Base-by-base conservation (phyloP, 2,329 filamentous ascomycete species). In the Ophiocordyceps camponoti-saundersi region DNA sequence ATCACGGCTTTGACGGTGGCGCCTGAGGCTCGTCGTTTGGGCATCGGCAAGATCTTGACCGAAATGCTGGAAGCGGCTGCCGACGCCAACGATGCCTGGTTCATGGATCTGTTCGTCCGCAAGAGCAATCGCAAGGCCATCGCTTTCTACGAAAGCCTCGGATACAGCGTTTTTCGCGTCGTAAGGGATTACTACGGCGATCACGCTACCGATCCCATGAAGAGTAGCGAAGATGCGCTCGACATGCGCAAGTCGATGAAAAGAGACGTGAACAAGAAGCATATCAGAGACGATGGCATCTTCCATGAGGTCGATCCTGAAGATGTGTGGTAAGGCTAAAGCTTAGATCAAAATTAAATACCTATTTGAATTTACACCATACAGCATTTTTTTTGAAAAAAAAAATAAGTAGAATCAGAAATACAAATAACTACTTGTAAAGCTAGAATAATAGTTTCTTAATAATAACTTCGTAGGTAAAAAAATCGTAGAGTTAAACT, bases 1-100 rank as follows among this genome's bases (percentile, higher is more conserved):
- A 94, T 98, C 60, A 98, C 92, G 5, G 92, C 90, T 34, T 72
- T 98, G 46, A 96, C 92, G 0, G 86, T 98, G 20, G 82, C 90
- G 0, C 92, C 92, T 0, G 79, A 82, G 48, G 87, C 87, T 45
- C 81, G 92, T 26, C 78, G 92, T 42, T 74, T 92, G 16, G 90
- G 92, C 16, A 84, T 95, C 56, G 92, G 90, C 45, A 86, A 83
- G 49, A 81, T 83, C 43, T 72, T 98, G 36, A 88, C 84, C 0
- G 75, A 84, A 57, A 80, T 85, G 48, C 72, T 98, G 29, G 90
- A 95, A 63, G 71, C 73, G n/a, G 81, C 79, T 2, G 87, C 85
- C 40, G 84, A 95, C 55, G 80, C 79, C 45, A 81, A 87, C 53
- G 71, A 93, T 51, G 82, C 87, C 43, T 96, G 87, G 85, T 98